Conservation (phyloP, 2,329 filamentous ascomycete genomes). For the Tolypocladium amazonense region DNA sequence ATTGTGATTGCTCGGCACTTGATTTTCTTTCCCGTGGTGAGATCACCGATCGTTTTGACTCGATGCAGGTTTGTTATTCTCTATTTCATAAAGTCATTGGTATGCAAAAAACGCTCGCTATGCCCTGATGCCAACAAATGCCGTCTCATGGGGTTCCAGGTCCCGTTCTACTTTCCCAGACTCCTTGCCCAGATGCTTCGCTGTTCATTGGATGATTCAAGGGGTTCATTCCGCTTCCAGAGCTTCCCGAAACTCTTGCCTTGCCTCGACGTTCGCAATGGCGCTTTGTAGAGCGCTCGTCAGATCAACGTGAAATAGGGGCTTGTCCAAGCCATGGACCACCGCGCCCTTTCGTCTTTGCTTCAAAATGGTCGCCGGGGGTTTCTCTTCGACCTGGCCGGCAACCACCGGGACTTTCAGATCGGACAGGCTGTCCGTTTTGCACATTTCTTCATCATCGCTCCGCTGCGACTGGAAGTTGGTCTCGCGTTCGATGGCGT, state of each 20-base stretch:
- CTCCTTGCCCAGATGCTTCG: neutral
- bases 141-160: neutral
- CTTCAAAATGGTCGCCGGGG: constrained; percentile 13
- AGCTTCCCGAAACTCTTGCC: constrained; percentile 21
- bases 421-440: constrained; percentile 9
- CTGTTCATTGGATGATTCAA: neutral
- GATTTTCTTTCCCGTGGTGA: neutral
- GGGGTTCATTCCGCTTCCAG: neutral
- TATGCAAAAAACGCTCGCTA: neutral
- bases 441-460: constrained; percentile 26
- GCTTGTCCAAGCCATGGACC: constrained; percentile 77
- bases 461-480: constrained; percentile 2
- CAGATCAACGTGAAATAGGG: constrained; percentile 89
- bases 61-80: neutral
- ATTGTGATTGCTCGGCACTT: neutral
- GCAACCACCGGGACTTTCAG: neutral
- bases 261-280: constrained; percentile 63
- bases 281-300: constrained; percentile 83
- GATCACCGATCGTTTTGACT: too few species aligned
- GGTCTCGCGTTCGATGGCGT: constrained; percentile 38
- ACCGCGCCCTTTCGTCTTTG: constrained; percentile 45
- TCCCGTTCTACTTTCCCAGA: neutral
- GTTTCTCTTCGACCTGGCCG: constrained; percentile 24
- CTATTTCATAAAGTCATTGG: neutral
- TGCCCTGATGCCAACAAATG: neutral